phyloP scores from a whole-genome alignment of 140 eudicot genomes.

The Bidens hawaiensis region DNA sequence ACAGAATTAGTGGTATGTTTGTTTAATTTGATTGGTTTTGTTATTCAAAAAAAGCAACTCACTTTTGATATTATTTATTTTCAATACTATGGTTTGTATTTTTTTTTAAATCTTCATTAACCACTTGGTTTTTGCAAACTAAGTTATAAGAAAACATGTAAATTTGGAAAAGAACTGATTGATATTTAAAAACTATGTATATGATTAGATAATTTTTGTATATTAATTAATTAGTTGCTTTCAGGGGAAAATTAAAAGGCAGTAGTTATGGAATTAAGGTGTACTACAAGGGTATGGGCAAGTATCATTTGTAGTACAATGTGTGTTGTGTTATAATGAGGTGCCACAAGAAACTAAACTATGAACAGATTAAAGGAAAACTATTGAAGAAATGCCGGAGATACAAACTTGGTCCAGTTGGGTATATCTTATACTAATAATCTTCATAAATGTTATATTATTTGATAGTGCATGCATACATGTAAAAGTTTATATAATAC shows the following conservation, averaged over 20 bases:
- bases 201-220: background rate
- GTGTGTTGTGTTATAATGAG: background rate
- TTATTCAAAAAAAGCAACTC: background rate
- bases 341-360: background rate
- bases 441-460: background rate
- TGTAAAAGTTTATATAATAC: too few relatives aligned
- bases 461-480: background rate
- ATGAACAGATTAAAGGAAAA: background rate
- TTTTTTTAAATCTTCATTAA: too few relatives aligned
- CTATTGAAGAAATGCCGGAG: background rate
- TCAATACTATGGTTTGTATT: too few relatives aligned
- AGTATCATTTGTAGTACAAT: conserved; percentile 2
- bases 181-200: background rate
- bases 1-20: conserved; percentile 11
- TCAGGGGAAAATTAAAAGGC: too few relatives aligned
- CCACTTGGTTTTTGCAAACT: too few relatives aligned
- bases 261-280: background rate
- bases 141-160: background rate
- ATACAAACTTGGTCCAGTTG: background rate
- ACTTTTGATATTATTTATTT: background rate
- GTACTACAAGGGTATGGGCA: conserved; percentile 9
- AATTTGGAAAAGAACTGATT: background rate
- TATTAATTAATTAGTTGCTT: background rate
- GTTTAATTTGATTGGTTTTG: conserved; percentile 8
- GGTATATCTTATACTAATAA: background rate